Evolutionary conservation across 768 basidiomycete genomes (phyloP), one percentile per base, ranked within the genome.

Genomic region (Pleurotus platypus): DNA sequence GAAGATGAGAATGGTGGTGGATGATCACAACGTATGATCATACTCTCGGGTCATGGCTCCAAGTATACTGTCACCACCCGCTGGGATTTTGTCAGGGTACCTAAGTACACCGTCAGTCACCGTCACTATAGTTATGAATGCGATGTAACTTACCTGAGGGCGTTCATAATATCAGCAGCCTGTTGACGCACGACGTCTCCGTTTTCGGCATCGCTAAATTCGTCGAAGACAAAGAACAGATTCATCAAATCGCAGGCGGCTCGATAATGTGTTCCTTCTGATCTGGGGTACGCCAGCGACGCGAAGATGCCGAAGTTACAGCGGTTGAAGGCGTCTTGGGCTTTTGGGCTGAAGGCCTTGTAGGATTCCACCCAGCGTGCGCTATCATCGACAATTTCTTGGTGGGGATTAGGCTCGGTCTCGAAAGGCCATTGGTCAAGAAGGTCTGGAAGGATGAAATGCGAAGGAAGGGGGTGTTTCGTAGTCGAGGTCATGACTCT

Each of bases 191-290:
- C 78, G 4, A 61, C 70, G 0, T 63, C 35, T 0, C 62, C 68
- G 24, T 68, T 59, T 0, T 68, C 68, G 13, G 72, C 66, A 64
- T 84, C 83, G 5, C 79, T 75, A 58, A 77, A 73, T 61, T 81
- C 78, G 61, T 84, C 82, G 61, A 77, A 70, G 40, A 82, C 57
- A 60, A 79, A 82, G 61, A 80, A 72, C 5, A 81, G 59, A 39
- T 78, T 74, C 78, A 83, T 81, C 49, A 83, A 64, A 57, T 83
- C 81, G 53, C 80, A 79, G 5, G 68, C 72, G 11, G 71, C 67
- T 12, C 77, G 70, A 18, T 39, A 63, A 45, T 53, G 51, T 22
- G 39, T 42, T n/a, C 69, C 70, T 15, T 61, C 57, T 2, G 67
- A 38, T 2, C 62, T 35, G 1, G 77, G 72, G 61, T 70, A 78